These are phyloP conservation scores for Globisporangium canariense DNA, from an alignment of 352 stramenopile genomes.

Conservation along the genomic window DNA sequence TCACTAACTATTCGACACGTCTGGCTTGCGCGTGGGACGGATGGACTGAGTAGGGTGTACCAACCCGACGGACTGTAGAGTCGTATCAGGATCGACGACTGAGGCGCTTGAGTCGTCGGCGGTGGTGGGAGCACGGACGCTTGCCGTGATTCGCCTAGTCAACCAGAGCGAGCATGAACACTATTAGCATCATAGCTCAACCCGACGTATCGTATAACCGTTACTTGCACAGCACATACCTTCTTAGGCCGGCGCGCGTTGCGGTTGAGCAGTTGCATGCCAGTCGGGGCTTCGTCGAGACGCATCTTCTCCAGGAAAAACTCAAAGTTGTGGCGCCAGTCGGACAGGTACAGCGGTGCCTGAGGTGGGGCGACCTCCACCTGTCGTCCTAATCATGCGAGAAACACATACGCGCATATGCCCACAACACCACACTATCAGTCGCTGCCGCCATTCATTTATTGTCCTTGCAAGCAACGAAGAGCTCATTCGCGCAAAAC, in stretches of 20 bases:
- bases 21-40: too few relatives aligned
- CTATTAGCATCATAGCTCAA: background rate
- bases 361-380: slow-evolving; percentile 12
- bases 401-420: background rate
- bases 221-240: slow-evolving; percentile 18
- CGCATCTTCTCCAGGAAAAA: slow-evolving; percentile 61
- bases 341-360: slow-evolving; percentile 45
- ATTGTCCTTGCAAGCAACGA: background rate
- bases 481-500: slow-evolving; percentile 5
- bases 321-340: slow-evolving; percentile 52
- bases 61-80: too few relatives aligned
- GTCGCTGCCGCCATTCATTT: background rate
- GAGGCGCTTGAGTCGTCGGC: slow-evolving; percentile 40
- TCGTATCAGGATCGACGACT: slow-evolving; percentile 20
- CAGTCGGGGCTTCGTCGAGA: slow-evolving; percentile 25
- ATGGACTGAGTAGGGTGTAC: too few relatives aligned
- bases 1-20: slow-evolving; percentile 5
- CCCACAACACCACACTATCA: background rate
- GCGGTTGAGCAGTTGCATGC: slow-evolving; percentile 44
- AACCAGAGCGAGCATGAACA: background rate
- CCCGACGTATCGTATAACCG: background rate
- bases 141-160: slow-evolving; percentile 48
- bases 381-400: slow-evolving; percentile 13
- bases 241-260: slow-evolving; percentile 43
- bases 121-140: slow-evolving; percentile 47